Conservation (phyloP, 2,329 filamentous ascomycete species). For the Pseudofabraea citricarpa region DNA sequence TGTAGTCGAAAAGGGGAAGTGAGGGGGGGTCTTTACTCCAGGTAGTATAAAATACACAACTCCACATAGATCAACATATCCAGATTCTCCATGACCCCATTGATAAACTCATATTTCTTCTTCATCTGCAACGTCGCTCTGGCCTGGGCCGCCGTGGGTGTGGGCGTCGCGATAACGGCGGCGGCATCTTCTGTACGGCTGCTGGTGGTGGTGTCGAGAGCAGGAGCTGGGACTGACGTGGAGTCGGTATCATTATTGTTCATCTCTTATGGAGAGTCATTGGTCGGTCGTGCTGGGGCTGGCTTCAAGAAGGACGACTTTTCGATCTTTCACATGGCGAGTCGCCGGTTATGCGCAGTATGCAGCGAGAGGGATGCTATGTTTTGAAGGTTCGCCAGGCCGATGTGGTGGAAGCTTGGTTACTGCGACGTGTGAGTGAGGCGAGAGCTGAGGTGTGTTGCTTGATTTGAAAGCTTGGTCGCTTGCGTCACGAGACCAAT, state of each 20-base stretch:
- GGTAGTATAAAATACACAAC: slow-evolving; percentile 62
- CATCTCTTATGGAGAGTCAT: slow-evolving; percentile 38
- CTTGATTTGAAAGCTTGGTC: no score
- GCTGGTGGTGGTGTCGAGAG: slow-evolving; percentile 8
- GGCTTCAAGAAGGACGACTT: no score
- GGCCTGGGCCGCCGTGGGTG: slow-evolving; percentile 19
- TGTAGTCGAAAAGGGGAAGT: neutral
- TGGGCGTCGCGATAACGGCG: slow-evolving; percentile 2
- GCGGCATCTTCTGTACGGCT: neutral
- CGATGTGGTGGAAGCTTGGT: no score
- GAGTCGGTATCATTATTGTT: slow-evolving; percentile 50
- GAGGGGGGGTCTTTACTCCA: slow-evolving; percentile 51
- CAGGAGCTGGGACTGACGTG: slow-evolving; percentile 36
- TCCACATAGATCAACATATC: slow-evolving; percentile 62
- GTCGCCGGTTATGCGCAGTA: no score
- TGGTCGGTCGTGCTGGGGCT: no score
- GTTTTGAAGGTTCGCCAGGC: no score
- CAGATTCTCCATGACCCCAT: slow-evolving; percentile 53
- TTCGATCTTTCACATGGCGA: no score
- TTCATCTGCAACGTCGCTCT: slow-evolving; percentile 38
- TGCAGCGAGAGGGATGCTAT: no score
- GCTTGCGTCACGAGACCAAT: no score
- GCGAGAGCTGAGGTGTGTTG: no score
- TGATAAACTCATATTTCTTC: slow-evolving; percentile 52
- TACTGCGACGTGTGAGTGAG: no score